Base-by-base conservation (phyloP, 306 rosid genomes). In the Malus fusca region DNA sequence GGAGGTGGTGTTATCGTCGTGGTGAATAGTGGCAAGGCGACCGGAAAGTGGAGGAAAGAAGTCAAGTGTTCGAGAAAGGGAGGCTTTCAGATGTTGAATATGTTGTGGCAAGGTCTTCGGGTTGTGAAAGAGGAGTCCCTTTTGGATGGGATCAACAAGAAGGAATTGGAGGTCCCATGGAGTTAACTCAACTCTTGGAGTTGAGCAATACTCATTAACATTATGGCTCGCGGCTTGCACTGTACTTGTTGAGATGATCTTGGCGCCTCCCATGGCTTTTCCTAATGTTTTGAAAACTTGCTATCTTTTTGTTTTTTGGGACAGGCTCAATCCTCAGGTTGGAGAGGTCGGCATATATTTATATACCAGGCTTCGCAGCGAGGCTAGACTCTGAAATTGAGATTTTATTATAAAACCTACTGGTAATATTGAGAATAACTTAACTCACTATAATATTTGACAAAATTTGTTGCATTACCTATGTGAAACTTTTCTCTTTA, bases 111-210 rank as follows among this genome's bases (percentile, higher is more conserved):
- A 0, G 21, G n/a, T 61, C 35, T 23, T 46, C 51, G 78, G 80
- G 6, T 72, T 46, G 30, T 37, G 71, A 11, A 78, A 82, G 68
- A 80, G 80, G 67, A 87, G 72, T 0, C 90, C 88, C 58, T 83
- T 80, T 58, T 86, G 89, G 46, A 80, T 75, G 77, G 56, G 12
- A 23, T 40, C 70, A 8, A 81, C 0, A 0, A 33, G 42, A 22
- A 88, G 78, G 5, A 75, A 42, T 8, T 5, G 69, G 12, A 88
- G 88, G 62, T 88, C 91, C 85, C 86, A 88, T 18, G 86, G 78
- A 19, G 80, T 81, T 75, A 85, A 52, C 33, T 79, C 68, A 42
- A 85, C 70, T 25, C 55, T 48, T 12, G 14, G 52, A 31, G 44
- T 35, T 66, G 72, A 51, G 10, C 5, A 37, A 6, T 28, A 40